Evolutionary conservation across 768 basidiomycete genomes (phyloP), one percentile per base, ranked within the genome.

Genomic region (Sarcomyxa edulis): DNA sequence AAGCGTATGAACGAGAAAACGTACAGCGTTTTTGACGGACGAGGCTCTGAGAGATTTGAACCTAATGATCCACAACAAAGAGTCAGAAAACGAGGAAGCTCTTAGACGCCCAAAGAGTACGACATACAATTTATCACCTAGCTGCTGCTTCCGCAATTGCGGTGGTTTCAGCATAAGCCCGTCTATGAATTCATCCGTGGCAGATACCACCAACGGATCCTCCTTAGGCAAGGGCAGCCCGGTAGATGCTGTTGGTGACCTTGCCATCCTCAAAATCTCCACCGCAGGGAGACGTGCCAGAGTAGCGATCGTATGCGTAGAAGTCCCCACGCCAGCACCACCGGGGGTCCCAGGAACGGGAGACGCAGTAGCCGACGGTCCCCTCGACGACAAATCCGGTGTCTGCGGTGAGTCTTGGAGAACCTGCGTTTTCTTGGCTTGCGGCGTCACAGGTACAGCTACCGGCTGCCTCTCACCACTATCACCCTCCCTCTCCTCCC

Each of bases 21-120:
- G 48, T 52, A 86, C 85, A 42, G 87, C 84, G 31, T 73, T 72
- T 54, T 88, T 92, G 52, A 96, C 72, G 18, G 90, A 88, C 51
- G 84, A 81, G 7, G 81, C 76, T 58, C 90, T 92, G 65, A 89
- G 49, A 59, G 68, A 66, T 57, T 71, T 73, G 62, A 70, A 67
- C 35, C 70, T 72, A 22, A 27, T 18, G 37, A 29, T 11, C 26
- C n/a, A n/a, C n/a, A 27, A 24, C 29, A 32, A 30, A 42, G 22
- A 16, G 15, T 37, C 24, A 18, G 28, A 19, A 32, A 21, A 12
- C 10, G 16, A 15, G 5, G 37, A 4, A 36, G 25, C 24, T 7
- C 22, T 43, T n/a, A 33, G 32, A 27, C 35, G 49, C 33, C 36
- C 36, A 40, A 48, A 39, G 16, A 36, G 12, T 33, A 11, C 14